Percentiles rank a stretch among this genome's conserved stretches.
Evolutionary conservation across 1,284 basidiomycete species (phyloP).

Genomic region (Vanrija sp.): DNA sequence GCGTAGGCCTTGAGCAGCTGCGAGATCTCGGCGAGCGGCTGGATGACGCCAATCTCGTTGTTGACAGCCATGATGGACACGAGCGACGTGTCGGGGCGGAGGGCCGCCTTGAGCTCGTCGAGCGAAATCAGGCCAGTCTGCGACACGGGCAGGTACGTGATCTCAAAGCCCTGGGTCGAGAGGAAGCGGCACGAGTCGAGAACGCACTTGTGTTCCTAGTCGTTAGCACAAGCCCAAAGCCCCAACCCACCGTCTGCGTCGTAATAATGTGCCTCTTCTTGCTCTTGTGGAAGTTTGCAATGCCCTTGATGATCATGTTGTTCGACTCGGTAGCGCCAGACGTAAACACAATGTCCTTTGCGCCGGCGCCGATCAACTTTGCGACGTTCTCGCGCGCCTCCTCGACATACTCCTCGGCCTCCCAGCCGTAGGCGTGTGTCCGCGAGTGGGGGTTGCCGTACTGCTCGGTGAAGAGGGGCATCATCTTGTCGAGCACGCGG

Average conservation of each 20-base stretch:
- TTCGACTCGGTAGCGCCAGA: slow-evolving; percentile 98
- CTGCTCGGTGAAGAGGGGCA: slow-evolving; percentile 92
- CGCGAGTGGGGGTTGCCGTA: slow-evolving; percentile 98
- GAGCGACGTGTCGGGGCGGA: slow-evolving; percentile 78
- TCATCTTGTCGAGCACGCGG: slow-evolving; percentile 93
- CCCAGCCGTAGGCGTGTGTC: slow-evolving; percentile 99
- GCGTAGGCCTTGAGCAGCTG: slow-evolving; percentile 58
- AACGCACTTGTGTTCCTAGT: slow-evolving; percentile 97
- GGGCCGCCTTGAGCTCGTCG: slow-evolving; percentile 69
- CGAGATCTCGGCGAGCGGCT: slow-evolving; percentile 94
- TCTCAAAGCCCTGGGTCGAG: slow-evolving; percentile 93
- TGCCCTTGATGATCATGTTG: slow-evolving; percentile 97
- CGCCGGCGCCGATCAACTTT: slow-evolving; percentile 84
- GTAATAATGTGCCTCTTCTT: slow-evolving; percentile 89
- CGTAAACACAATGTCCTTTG: slow-evolving; percentile 96
- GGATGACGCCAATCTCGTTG: slow-evolving; percentile 99
- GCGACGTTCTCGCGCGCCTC: slow-evolving; percentile 88
- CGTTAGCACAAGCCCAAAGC: background rate
- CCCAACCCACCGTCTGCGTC: slow-evolving; percentile 69
- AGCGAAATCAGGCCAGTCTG: slow-evolving; percentile 78
- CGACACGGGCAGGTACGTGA: slow-evolving; percentile 94
- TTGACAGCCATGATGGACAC: slow-evolving; percentile 99
- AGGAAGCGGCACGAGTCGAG: slow-evolving; percentile 95
- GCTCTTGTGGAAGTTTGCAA: slow-evolving; percentile 88
- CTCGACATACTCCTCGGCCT: slow-evolving; percentile 92